phyloP scores from a whole-genome alignment of 1,284 basidiomycete genomes.

The Cystobasidium slooffiae region DNA sequence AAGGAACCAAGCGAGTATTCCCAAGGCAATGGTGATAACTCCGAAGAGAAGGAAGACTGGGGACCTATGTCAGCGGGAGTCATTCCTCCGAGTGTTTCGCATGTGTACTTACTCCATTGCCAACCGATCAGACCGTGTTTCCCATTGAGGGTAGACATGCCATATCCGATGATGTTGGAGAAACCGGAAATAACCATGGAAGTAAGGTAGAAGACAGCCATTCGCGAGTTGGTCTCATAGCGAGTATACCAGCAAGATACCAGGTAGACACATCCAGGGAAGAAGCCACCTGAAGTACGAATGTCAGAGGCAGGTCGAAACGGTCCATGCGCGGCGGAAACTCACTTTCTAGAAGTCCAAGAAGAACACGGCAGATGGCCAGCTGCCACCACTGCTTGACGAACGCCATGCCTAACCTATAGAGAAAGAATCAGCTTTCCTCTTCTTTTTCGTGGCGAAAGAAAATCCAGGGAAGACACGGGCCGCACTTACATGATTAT shows the following conservation, averaged over 20 bases:
- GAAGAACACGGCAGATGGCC: conserved; percentile 57
- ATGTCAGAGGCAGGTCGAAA: not conserved
- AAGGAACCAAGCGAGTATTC: conserved; percentile 52
- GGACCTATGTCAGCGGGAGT: not conserved
- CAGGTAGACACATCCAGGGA: conserved; percentile 58
- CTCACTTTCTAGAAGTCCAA: conserved; percentile 57
- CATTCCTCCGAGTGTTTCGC: not conserved
- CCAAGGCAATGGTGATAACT: conserved; percentile 55
- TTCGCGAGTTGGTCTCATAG: conserved; percentile 57
- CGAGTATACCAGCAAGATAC: conserved; percentile 61
- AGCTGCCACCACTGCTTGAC: conserved; percentile 56
- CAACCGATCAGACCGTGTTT: conserved; percentile 53
- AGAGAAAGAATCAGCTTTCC: not conserved
- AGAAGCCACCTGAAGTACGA: conserved; percentile 54
- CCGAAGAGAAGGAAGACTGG: conserved; percentile 52
- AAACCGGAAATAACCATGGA: conserved; percentile 58
- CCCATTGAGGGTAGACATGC: conserved; percentile 52
- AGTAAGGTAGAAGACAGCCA: conserved; percentile 59
- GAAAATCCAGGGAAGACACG: not conserved
- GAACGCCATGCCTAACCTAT: conserved; percentile 52
- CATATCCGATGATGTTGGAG: conserved; percentile 59
- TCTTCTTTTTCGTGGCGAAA: not conserved
- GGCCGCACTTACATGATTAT: conserved; percentile 33
- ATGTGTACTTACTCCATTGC: conserved; percentile 52
- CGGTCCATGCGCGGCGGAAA: not conserved